phyloP scores from a whole-genome alignment of 129 eudicot species.

The Arctium minus region DNA sequence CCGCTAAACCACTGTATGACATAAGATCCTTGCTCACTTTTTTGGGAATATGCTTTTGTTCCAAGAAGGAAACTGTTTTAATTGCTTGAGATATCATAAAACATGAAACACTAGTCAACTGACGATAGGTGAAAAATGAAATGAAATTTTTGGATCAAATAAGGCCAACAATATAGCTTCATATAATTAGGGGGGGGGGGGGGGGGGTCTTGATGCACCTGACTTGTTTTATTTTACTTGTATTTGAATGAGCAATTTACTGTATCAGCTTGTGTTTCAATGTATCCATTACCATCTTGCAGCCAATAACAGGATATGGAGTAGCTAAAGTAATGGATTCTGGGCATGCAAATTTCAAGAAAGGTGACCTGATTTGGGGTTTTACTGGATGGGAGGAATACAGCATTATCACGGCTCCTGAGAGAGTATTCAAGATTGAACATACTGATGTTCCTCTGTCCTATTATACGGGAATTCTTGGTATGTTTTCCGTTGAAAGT shows the following conservation, averaged over 20 bases:
- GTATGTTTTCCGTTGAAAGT: slow-evolving; percentile 22
- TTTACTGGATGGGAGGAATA: slow-evolving; percentile 76
- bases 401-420: slow-evolving; percentile 37
- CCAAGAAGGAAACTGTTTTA: background rate
- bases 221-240: background rate
- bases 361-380: slow-evolving; percentile 70
- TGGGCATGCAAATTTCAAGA: slow-evolving; percentile 47
- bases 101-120: background rate
- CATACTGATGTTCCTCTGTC: slow-evolving; percentile 71
- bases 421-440: slow-evolving; percentile 41
- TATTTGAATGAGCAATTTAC: background rate
- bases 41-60: background rate
- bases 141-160: background rate
- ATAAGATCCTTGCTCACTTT: background rate
- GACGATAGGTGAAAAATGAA: background rate
- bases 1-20: background rate
- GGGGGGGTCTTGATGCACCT: background rate
- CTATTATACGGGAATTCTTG: slow-evolving; percentile 76
- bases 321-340: slow-evolving; percentile 65
- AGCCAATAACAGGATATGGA: slow-evolving; percentile 61
- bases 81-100: background rate
- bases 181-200: no score
- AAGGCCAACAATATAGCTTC: background rate
- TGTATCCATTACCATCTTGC: slow-evolving; percentile 4
- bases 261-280: background rate